Evolutionary conservation across 2,329 filamentous ascomycete genomes (phyloP), one percentile per base, ranked within the genome.

Genomic region (Orbilia ellipsospora): DNA sequence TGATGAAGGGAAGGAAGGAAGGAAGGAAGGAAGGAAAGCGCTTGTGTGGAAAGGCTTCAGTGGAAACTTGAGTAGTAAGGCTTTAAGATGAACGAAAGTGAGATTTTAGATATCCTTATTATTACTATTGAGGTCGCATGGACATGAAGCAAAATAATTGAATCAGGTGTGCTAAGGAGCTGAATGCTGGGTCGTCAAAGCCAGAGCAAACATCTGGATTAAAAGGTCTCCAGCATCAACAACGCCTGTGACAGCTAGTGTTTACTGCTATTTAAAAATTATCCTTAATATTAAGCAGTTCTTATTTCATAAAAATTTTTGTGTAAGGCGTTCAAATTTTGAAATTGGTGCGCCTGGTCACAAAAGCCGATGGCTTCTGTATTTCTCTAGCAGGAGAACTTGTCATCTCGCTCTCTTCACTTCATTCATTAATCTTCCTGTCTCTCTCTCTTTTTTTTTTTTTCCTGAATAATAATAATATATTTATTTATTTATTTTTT

Each of bases 321-420:
- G 44, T 57, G 57, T 31, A 62, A 40, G 26, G 63, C 59, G 51
- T 61, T 57, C 67, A 57, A 67, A 73, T 40, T 52, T 20, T 51
- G 69, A 67, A 42, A 51, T 67, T 73, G 40, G 69, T 73, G 69
- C 55, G 69, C 69, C 48, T 23, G 40, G 51, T 42, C 59, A 4
- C 23, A 23, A 23, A 23, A 23, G 4, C 23, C 23, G 4, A 23
- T 23, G 4, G 23, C 4, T 23, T 23, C 23, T 23, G 23, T 23
- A 4, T 23, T 23, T 23, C 23, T 23, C 23, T 23, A 4, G 23
- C 23, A 4, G 23, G 4, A 23, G 23, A 23, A 23, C 23, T 23
- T 23, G 2, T 23, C 23, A 23, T 23, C 23, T 2, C 23, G 4
- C 23, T 23, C 23, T 63, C 13, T 51, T 16, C 28, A 44, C 40